Evolutionary conservation across 768 basidiomycete species (phyloP), one percentile per base, ranked within the genome.

Genomic region (Cyclocybe cylindracea): DNA sequence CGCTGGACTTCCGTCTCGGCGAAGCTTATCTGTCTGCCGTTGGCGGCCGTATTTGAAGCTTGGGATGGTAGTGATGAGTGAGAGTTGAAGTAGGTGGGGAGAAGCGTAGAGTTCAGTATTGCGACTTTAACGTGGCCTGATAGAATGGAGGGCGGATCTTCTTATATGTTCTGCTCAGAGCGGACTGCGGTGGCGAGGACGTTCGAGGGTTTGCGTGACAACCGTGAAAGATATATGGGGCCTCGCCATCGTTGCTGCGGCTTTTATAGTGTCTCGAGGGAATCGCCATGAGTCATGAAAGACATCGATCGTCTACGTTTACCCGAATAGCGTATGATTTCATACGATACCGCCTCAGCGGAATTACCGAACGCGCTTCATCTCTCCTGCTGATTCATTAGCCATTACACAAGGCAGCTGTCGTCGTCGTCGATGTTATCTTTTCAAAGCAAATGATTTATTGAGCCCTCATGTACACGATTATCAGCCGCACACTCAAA

Each of bases 1-100:
- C 79, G 68, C 65, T 84, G 82, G 1, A 71, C 60, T 18, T 64
- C 61, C 1, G 73, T 74, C 65, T 83, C 82, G 32, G 69, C 46
- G 51, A 71, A 82, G 34, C 61, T 66, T 51, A 71, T 61, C 63
- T 78, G 78, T 32, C 79, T 69, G 32, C 78, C 78, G 11, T 66
- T 73, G 10, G 65, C 32, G 64, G 80, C n/a, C 78, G 66, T 71
- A 77, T 39, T 60, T 56, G 4, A 64, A 59, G 4, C 52, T 50
- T 9, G 69, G 55, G 18, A 70, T 60, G 50, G 62, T 60, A 41
- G 56, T 66, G 6, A 60, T 48, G 51, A 63, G 60, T 10, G 62
- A 8, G 60, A 58, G 42, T 55, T 57, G 48, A 55, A 66, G 57
- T 59, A 60, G 31, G 62, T 61, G n/a, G 61, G 62, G 38, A 58